Evolutionary conservation across 2,329 filamentous ascomycete species (phyloP).

Genomic region (Escovopsis sp.): DNA sequence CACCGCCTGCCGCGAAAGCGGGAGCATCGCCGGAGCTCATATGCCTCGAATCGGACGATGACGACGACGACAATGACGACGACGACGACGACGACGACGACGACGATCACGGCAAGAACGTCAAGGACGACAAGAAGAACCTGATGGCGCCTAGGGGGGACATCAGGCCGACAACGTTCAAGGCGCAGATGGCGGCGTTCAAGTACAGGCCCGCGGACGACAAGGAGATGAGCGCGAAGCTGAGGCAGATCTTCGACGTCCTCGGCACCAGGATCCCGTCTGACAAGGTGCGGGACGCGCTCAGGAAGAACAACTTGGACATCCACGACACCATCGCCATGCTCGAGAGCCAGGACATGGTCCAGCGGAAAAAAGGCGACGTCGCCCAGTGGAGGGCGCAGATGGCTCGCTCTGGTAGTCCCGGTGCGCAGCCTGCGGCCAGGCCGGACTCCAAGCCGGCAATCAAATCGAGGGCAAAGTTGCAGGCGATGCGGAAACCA

Average conservation of each 20-base stretch:
- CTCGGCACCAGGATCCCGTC: slow-evolving; percentile 17
- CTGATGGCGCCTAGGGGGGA: slow-evolving; percentile 40
- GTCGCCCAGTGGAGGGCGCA: too few species aligned
- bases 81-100: too few species aligned
- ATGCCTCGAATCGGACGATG: slow-evolving; percentile 36
- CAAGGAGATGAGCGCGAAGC: slow-evolving; percentile 18
- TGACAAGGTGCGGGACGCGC: slow-evolving; percentile 18
- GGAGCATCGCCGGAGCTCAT: slow-evolving; percentile 27
- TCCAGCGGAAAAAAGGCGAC: neutral
- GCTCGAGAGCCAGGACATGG: slow-evolving; percentile 10
- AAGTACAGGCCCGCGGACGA: slow-evolving; percentile 34
- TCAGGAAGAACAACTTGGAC: slow-evolving; percentile 18
- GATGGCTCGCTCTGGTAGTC: too few species aligned
- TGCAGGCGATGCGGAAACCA: slow-evolving; percentile 8
- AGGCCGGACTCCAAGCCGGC: slow-evolving; percentile 1
- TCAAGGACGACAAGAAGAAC: slow-evolving; percentile 6
- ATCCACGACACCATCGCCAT: slow-evolving; percentile 21
- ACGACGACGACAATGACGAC: slow-evolving; percentile 8
- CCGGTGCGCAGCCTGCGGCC: neutral
- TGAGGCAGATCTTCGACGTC: slow-evolving; percentile 24
- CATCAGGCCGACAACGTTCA: slow-evolving; percentile 46
- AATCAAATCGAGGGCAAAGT: slow-evolving; percentile 11
- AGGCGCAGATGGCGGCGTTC: slow-evolving; percentile 23
- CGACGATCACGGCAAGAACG: too few species aligned
- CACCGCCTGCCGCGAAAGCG: slow-evolving; percentile 15